Conservation (phyloP, 2,329 filamentous ascomycete genomes). For the Phialophora tarda region DNA sequence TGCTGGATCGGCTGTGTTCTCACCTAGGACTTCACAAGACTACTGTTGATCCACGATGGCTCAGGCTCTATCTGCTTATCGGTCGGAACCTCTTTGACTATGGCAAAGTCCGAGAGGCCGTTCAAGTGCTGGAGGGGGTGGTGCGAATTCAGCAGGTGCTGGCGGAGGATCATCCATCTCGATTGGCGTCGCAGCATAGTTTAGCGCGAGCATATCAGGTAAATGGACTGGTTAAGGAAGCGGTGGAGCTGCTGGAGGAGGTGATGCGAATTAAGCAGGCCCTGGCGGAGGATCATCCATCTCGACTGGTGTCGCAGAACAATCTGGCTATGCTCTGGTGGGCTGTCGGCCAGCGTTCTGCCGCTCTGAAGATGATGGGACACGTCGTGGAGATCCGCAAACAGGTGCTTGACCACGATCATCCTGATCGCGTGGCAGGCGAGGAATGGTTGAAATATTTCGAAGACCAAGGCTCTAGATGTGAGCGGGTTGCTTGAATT, state of each 20-base stretch:
- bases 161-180: neutral
- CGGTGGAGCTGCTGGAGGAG: neutral
- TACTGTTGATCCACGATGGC: neutral
- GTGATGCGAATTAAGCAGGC: neutral
- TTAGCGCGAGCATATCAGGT: neutral
- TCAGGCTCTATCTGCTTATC: neutral
- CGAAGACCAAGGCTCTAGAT: neutral
- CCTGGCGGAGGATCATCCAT: neutral
- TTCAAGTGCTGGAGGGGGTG: conserved; percentile 3
- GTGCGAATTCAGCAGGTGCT: neutral
- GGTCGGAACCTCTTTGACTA: neutral
- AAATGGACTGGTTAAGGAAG: neutral
- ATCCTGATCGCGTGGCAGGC: neutral
- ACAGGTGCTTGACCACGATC: conserved; percentile 2
- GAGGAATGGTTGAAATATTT: neutral
- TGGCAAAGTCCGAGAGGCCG: conserved; percentile 9
- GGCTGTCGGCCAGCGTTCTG: neutral
- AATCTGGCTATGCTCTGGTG: neutral
- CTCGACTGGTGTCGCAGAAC: neutral
- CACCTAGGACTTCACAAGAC: neutral
- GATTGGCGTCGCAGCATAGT: neutral
- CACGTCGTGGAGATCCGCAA: neutral
- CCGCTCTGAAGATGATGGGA: neutral
- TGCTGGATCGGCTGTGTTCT: conserved; percentile 13
- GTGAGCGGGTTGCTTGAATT: neutral